These are phyloP conservation scores for Neurospora intermedia DNA, from an alignment of 495 filamentous ascomycete species.

Conservation along the genomic window DNA sequence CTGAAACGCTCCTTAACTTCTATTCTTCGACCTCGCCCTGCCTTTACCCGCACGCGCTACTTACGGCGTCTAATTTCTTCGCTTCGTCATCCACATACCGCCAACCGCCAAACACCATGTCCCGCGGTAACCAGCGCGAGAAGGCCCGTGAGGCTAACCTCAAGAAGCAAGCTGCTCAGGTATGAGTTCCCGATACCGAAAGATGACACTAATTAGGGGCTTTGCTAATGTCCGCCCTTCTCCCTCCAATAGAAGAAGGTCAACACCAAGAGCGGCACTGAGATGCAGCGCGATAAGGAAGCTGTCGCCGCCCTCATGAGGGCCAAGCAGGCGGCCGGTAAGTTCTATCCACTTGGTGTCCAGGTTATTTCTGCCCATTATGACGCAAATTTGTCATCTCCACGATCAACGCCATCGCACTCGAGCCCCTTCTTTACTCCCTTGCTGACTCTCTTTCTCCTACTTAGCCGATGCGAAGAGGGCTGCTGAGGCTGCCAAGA, in stretches of 20 bases:
- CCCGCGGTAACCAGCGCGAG: slow-evolving; percentile 88
- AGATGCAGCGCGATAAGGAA: slow-evolving; percentile 66
- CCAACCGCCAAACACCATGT: slow-evolving; percentile 45
- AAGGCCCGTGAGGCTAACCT: slow-evolving; percentile 73
- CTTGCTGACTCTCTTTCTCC: not conserved
- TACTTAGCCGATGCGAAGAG: slow-evolving; percentile 42
- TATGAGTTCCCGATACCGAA: slow-evolving; percentile 25
- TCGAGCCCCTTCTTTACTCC: not conserved
- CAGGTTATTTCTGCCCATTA: not conserved
- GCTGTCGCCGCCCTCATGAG: slow-evolving; percentile 74
- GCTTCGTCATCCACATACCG: not conserved
- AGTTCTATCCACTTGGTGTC: slow-evolving; percentile 3
- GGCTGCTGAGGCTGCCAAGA: slow-evolving; percentile 21
- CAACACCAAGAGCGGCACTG: slow-evolving; percentile 49
- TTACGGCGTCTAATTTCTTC: slow-evolving; percentile 1
- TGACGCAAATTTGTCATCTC: not conserved
- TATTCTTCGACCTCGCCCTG: not conserved
- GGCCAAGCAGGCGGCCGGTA: slow-evolving; percentile 80
- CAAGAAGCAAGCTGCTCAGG: slow-evolving; percentile 49
- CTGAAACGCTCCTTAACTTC: not conserved
- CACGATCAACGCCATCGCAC: not conserved
- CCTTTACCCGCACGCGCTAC: not conserved
- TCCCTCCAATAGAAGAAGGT: slow-evolving; percentile 45
- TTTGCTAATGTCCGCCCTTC: slow-evolving; percentile 16
- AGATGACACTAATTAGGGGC: not conserved